Conservation (phyloP, 257 asterid species). For the Galeopsis tetrahit region DNA sequence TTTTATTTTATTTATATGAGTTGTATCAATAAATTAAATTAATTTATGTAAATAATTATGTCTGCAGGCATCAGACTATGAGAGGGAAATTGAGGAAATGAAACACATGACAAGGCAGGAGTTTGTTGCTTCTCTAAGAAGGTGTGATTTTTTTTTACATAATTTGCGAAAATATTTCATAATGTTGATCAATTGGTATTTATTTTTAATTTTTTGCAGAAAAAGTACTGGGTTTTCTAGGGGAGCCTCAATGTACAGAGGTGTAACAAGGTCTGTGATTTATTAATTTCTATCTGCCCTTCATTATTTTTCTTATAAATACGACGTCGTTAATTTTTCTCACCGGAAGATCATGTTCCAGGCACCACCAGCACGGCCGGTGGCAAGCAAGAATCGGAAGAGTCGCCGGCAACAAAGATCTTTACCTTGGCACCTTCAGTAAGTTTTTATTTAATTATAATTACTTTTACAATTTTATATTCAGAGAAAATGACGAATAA, state of each 20-base stretch:
- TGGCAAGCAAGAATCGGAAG: conserved; percentile 96
- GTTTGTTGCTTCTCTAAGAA: conserved; percentile 93
- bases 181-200: neutral
- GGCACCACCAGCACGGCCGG: conserved; percentile 96
- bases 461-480: neutral
- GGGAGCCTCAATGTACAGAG: conserved; percentile 93
- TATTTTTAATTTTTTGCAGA: conserved; percentile 43
- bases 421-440: conserved; percentile 92
- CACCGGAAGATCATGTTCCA: conserved; percentile 34
- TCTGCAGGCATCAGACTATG: conserved; percentile 62
- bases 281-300: neutral
- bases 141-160: conserved; percentile 39
- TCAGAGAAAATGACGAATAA: conserved; percentile 16
- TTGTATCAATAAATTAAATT: neutral
- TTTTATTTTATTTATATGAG: neutral
- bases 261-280: conserved; percentile 75
- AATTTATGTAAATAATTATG: neutral
- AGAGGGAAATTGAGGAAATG: conserved; percentile 81
- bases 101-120: conserved; percentile 93
- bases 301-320: neutral
- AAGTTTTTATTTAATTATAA: conserved; percentile 32
- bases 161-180: too few relatives aligned
- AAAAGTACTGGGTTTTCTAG: conserved; percentile 93
- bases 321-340: neutral
- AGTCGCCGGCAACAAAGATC: conserved; percentile 90